Conservation (phyloP, 1,139 yeast genomes). For the Lodderomyces jiufengensis region DNA sequence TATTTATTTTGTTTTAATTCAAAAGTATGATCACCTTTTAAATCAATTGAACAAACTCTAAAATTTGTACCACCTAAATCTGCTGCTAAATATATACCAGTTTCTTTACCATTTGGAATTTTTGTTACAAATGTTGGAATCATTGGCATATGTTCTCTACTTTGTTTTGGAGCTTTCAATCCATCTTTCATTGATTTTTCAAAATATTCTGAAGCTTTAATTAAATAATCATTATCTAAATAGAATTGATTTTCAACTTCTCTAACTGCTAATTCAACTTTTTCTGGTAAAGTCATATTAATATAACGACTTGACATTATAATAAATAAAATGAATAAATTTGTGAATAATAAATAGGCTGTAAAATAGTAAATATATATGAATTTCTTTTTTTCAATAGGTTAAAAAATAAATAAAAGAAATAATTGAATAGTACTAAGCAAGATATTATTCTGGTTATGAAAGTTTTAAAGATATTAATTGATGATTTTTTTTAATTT, state of each 20-base stretch:
- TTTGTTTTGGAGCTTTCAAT: slow-evolving; percentile 35
- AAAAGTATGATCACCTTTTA: slow-evolving; percentile 80
- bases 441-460: too few species aligned
- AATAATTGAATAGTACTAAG: neutral
- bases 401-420: slow-evolving; percentile 1
- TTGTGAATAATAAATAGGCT: neutral
- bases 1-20: slow-evolving; percentile 66
- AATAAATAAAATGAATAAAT: neutral
- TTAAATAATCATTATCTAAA: slow-evolving; percentile 49
- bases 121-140: slow-evolving; percentile 81
- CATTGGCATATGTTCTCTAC: slow-evolving; percentile 68
- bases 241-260: slow-evolving; percentile 53
- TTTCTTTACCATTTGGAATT: slow-evolving; percentile 78
- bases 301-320: neutral
- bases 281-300: slow-evolving; percentile 11
- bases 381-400: neutral
- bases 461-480: too few species aligned
- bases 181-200: slow-evolving; percentile 62
- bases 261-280: slow-evolving; percentile 35
- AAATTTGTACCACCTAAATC: slow-evolving; percentile 89
- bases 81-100: slow-evolving; percentile 74
- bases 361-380: neutral
- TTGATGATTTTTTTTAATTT: too few species aligned
- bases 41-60: slow-evolving; percentile 78
- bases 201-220: slow-evolving; percentile 62